Base-by-base conservation (phyloP, 805 yeast genomes). In the Lipomyces lipofer region DNA sequence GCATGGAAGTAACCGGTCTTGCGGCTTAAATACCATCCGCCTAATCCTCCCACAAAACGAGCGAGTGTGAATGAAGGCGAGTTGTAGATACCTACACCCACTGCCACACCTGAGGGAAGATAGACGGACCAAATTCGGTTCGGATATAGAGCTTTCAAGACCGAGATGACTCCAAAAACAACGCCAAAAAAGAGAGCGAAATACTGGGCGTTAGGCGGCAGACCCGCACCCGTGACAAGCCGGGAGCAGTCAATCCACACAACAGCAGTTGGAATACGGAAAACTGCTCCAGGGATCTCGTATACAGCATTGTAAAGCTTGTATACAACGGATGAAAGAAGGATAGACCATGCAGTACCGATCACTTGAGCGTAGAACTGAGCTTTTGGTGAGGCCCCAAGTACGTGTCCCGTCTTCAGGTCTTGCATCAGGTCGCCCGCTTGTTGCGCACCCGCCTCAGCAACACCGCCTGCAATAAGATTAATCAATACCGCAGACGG, bases 401-500 rank as follows among this genome's bases (percentile, higher is more conserved):
- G 66, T 49, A 92, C 70, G 70, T 88, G 92, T 0, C 98, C 98
- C 0, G 99, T 91, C 69, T 94, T 94, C 63, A 92, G 75, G 71
- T 94, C 98, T 73, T 92, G 99, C 96, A 94, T 88, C 66, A 92
- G 75, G 71, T 92, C 99, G 28, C 99, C 98, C 1, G 98, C 97
- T 71, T 92, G 99, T 72, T 94, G 98, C 2, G 99, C 97, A 7
- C 98, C 98, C 0, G 98, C 97, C 72, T 92, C 99, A 1, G 98
- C 95, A 39, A 92, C 84, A 12, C 97, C 99, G 15, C 99, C 99
- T 3, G 97, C 96, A 1, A 92, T 86, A 46, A 92, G 74, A 67
- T 92, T 94, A 43, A 89, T 82, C 38, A 92, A 72, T 4, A 94
- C 88, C 9, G 89, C 81, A 1, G 95, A 90, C 1, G 95, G 95